Conservation (phyloP, 1,139 yeast species). For the Wickerhamomyces sp. region DNA sequence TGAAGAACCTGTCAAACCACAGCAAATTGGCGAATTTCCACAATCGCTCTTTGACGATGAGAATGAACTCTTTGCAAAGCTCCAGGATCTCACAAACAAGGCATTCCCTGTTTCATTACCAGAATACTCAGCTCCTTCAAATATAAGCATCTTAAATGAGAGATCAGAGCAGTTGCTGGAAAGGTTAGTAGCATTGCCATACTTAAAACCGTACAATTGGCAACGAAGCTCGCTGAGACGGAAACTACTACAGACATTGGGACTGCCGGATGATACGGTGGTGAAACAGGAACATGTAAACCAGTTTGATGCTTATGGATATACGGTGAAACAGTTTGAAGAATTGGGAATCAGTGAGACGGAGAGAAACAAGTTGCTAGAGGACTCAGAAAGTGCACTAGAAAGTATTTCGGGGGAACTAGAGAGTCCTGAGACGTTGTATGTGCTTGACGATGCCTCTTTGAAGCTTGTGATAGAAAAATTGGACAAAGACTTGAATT, state of each 20-base stretch:
- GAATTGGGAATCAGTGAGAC: slow-evolving; percentile 11
- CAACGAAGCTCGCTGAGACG: slow-evolving; percentile 52
- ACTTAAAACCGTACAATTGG: slow-evolving; percentile 54
- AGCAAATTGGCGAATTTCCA: slow-evolving; percentile 14
- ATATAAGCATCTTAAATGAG: slow-evolving; percentile 17
- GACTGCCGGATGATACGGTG: slow-evolving; percentile 48
- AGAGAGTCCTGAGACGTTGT: slow-evolving; percentile 14
- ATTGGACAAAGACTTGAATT: slow-evolving; percentile 21
- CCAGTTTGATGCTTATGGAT: slow-evolving; percentile 12
- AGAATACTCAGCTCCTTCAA: slow-evolving; percentile 4
- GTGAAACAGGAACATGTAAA: slow-evolving; percentile 11
- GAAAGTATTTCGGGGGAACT: slow-evolving; percentile 10
- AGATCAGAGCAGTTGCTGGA: slow-evolving; percentile 23
- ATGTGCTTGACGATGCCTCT: slow-evolving; percentile 18
- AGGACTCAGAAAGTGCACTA: slow-evolving; percentile 29
- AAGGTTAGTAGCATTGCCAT: slow-evolving; percentile 39
- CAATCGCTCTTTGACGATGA: slow-evolving; percentile 12
- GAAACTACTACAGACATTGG: slow-evolving; percentile 49
- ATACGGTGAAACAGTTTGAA: slow-evolving; percentile 10
- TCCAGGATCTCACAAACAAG: slow-evolving; percentile 8
- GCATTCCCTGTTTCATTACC: slow-evolving; percentile 13
- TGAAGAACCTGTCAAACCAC: slow-evolving; percentile 16
- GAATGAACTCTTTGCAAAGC: slow-evolving; percentile 6
- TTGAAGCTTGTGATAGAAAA: slow-evolving; percentile 17
- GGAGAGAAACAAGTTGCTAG: slow-evolving; percentile 31